Conservation (phyloP, 495 filamentous ascomycete genomes). For the Aspergillus egyptiacus region DNA sequence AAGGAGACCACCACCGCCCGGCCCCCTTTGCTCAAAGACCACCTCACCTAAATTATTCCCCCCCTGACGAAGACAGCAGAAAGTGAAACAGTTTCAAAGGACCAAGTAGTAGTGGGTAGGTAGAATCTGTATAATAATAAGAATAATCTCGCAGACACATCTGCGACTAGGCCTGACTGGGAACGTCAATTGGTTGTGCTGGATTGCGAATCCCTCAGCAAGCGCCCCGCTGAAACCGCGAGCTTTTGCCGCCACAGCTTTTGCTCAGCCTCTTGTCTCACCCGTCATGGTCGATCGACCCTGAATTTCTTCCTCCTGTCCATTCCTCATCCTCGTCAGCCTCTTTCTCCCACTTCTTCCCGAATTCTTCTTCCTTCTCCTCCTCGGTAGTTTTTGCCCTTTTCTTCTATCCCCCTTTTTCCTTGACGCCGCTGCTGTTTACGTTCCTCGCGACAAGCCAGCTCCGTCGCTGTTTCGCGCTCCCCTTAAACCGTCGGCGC, state of each 20-base stretch:
- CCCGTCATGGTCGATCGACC: conserved; percentile 1
- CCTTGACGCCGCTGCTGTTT: background rate
- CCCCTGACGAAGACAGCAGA: too few relatives aligned
- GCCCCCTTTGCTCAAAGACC: too few relatives aligned
- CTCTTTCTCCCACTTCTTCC: background rate
- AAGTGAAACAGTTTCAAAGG: too few relatives aligned
- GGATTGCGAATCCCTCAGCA: background rate
- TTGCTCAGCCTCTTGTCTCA: conserved; percentile 18
- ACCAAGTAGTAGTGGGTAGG: too few relatives aligned
- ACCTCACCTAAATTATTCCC: too few relatives aligned
- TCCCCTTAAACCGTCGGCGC: background rate
- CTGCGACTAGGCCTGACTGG: background rate
- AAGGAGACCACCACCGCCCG: too few relatives aligned
- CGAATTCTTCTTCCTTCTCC: conserved; percentile 7
- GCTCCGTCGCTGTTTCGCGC: conserved; percentile 6
- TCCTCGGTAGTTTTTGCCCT: background rate
- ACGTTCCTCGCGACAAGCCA: background rate
- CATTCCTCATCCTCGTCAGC: conserved; percentile 1
- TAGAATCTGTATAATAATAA: too few relatives aligned
- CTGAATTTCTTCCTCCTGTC: conserved; percentile 3
- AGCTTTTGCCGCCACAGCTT: background rate
- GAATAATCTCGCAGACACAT: background rate
- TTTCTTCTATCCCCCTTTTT: conserved; percentile 1
- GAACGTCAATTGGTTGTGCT: background rate
- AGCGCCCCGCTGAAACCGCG: background rate